Percentiles rank a stretch among this genome's conserved stretches.
These are phyloP conservation scores for Podosphaera fusca DNA, from an alignment of 2,329 filamentous ascomycete genomes.

Conservation along the genomic window DNA sequence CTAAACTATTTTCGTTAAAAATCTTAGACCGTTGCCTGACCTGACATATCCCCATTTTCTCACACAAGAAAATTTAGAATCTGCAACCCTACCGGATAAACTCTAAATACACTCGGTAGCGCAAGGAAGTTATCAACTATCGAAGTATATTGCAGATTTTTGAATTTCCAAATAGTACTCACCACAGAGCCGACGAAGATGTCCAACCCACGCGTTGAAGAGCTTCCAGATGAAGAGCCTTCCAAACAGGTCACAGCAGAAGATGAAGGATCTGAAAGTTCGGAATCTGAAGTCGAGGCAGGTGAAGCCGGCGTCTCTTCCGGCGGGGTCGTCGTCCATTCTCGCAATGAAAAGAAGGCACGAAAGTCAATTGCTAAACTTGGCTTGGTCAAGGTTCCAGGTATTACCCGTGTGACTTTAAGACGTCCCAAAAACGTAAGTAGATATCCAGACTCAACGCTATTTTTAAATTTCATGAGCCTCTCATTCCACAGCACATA, in stretches of 20 bases:
- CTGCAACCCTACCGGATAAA: too few relatives aligned
- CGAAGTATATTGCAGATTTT: too few relatives aligned
- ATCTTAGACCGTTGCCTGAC: too few relatives aligned
- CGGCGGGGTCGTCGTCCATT: constrained; percentile 80
- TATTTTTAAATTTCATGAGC: not conserved
- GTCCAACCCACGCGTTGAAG: constrained; percentile 95
- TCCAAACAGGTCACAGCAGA: constrained; percentile 62
- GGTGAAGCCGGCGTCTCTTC: constrained; percentile 42
- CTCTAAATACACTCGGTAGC: too few relatives aligned
- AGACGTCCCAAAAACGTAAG: constrained; percentile 97
- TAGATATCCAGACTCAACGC: constrained; percentile 13
- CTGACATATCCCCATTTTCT: too few relatives aligned
- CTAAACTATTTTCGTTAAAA: too few relatives aligned
- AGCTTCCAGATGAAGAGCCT: constrained; percentile 76
- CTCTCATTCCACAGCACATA: too few relatives aligned
- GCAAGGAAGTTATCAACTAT: too few relatives aligned
- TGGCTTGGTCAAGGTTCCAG: constrained; percentile 83
- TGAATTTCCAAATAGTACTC: too few relatives aligned
- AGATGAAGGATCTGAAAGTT: constrained; percentile 43
- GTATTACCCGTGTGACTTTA: constrained; percentile 94
- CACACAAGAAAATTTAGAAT: too few relatives aligned
- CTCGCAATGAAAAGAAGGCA: constrained; percentile 99
- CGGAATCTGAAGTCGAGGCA: constrained; percentile 57
- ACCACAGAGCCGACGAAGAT: constrained; percentile 30
- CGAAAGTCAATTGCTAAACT: constrained; percentile 98